phyloP scores from a whole-genome alignment of 2,329 filamentous ascomycete species.

The Monilinia fructigena region DNA sequence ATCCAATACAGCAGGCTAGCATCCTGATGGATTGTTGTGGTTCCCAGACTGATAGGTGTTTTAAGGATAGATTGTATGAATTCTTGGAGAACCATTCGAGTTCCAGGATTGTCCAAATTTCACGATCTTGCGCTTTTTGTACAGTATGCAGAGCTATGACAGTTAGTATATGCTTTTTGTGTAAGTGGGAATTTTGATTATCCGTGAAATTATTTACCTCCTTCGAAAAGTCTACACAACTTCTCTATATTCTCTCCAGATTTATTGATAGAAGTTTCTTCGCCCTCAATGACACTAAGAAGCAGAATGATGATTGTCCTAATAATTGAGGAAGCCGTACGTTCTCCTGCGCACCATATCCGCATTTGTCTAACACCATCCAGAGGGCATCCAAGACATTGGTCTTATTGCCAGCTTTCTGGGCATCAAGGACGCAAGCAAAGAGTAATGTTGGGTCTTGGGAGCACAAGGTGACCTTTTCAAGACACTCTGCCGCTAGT shows the following conservation, averaged over 20 bases:
- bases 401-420: slow-evolving; percentile 59
- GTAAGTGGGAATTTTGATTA: rapidly evolving
- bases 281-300: slow-evolving; percentile 44
- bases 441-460: slow-evolving; percentile 67
- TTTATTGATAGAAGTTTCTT: not conserved
- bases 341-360: slow-evolving; percentile 47
- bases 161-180: slow-evolving; percentile 14
- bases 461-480: slow-evolving; percentile 52
- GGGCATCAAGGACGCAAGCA: slow-evolving; percentile 76
- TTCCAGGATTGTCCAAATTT: slow-evolving; percentile 60
- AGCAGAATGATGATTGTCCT: slow-evolving; percentile 58
- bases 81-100: slow-evolving; percentile 83
- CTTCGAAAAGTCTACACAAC: slow-evolving; percentile 56
- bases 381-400: slow-evolving; percentile 61
- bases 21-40: slow-evolving; percentile 56
- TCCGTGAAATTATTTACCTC: slow-evolving; percentile 40
- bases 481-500: slow-evolving; percentile 62
- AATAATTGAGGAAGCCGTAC: slow-evolving; percentile 62
- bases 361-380: slow-evolving; percentile 56
- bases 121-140: slow-evolving; percentile 42
- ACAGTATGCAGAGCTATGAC: slow-evolving; percentile 40
- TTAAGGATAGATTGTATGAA: slow-evolving; percentile 73
- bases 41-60: slow-evolving; percentile 56
- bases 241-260: slow-evolving; percentile 44
- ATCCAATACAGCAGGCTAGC: slow-evolving; percentile 51